Evolutionary conservation across 2,329 filamentous ascomycete species (phyloP).

Genomic region (Didymellaceae sp.): DNA sequence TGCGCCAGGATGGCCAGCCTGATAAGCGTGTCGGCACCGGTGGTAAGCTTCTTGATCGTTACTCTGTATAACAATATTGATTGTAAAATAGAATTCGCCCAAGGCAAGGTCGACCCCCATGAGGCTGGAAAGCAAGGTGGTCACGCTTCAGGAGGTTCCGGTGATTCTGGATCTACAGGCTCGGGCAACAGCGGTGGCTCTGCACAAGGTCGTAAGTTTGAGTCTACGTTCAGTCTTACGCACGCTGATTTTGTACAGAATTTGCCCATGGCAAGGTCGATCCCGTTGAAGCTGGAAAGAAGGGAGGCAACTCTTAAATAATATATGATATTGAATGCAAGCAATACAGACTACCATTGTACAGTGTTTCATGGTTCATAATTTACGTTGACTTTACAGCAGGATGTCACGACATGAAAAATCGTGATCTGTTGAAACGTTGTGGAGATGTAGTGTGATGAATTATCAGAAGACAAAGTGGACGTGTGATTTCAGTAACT

Average conservation of each 20-base stretch:
- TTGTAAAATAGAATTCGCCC: constrained; percentile 17
- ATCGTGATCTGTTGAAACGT: too few species aligned
- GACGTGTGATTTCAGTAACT: too few species aligned
- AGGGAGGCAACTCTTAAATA: constrained; percentile 21
- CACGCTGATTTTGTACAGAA: constrained; percentile 2
- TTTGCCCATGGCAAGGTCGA: constrained; percentile 22
- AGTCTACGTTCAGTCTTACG: not conserved
- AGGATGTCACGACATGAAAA: too few species aligned
- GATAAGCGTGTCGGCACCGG: constrained; percentile 24
- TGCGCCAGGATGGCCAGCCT: constrained; percentile 23
- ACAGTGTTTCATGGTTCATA: too few species aligned
- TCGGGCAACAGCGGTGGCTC: constrained; percentile 3
- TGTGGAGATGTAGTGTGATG: too few species aligned
- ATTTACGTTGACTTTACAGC: too few species aligned
- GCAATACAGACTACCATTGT: too few species aligned
- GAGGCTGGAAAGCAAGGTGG: constrained; percentile 25
- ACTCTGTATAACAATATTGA: not conserved
- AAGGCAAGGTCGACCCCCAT: constrained; percentile 24
- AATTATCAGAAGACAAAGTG: too few species aligned
- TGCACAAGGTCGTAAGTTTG: not conserved
- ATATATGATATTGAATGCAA: too few species aligned
- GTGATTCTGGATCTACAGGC: constrained; percentile 1
- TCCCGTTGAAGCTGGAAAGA: constrained; percentile 21
- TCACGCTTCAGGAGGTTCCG: constrained; percentile 12
- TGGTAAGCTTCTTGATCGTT: not conserved